Base-by-base conservation (phyloP, 2,329 filamentous ascomycete species). In the Penicillium oxalicum region DNA sequence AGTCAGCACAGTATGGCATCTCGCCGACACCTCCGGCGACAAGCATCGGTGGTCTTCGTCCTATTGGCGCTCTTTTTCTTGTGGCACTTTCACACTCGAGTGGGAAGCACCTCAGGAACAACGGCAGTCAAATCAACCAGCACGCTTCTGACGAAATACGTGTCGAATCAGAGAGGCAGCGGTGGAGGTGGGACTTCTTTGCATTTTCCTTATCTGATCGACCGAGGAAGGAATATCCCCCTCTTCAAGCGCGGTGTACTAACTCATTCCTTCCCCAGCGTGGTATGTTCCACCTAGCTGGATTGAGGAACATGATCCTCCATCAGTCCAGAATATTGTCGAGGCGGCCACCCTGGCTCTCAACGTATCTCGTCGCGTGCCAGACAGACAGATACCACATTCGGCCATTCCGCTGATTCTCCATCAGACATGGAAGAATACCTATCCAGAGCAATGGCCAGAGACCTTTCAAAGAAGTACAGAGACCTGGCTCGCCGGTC, bases 361-460 rank as follows among this genome's bases (percentile, higher is more conserved):
- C 9, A 36, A 35, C 28, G 42, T 25, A 11, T 37, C 42, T 12
- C 12, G 25, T 27, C 12, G 13, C 8, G 5, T 36, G 4, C 25
- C 42, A 35, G 42, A 36, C n/a, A 35, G 42, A 32, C 42, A 37
- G 42, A 44, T 44, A 13, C 42, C 42, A 7, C 25, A 44, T 9
- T 44, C 42, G 34, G 42, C 8, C 4, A 44, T 44, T 6, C 42
- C 42, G 3, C n/a, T 44, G 42, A 44, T 44, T n/a, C 26, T 44
- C 24, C 42, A 44, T 44, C 42, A 44, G 18, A 44, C 42, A 44
- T 44, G 42, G 42, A 44, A 44, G n/a, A n/a, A 44, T 28, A 44
- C 42, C 26, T 5, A 37, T 26, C 42, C 25, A 2, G 25, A 44
- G 12, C 33, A 34, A 36, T 44, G 42, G 42, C 42, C 42, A 28